Conservation (phyloP, 1,139 yeast species). For the Scheffersomyces parashehatae region DNA sequence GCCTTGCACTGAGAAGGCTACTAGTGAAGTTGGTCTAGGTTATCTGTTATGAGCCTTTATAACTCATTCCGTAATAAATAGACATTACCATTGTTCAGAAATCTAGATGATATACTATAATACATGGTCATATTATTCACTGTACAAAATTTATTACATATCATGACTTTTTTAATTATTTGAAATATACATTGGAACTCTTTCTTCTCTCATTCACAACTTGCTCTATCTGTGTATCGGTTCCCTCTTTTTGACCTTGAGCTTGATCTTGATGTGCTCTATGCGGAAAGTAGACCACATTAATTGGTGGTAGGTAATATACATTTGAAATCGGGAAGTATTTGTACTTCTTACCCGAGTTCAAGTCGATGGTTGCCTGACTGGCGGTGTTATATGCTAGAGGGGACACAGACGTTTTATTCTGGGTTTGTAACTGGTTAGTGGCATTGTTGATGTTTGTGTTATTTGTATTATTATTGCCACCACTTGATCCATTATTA, state of each 20-base stretch:
- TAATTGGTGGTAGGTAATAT: slow-evolving; percentile 60
- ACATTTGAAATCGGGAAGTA: slow-evolving; percentile 59
- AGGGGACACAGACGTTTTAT: slow-evolving; percentile 6
- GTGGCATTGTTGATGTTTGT: background rate
- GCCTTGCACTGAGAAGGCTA: too few relatives aligned
- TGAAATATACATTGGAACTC: slow-evolving; percentile 18
- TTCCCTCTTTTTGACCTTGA: slow-evolving; percentile 4
- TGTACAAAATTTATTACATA: background rate
- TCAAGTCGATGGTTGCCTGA: slow-evolving; percentile 10
- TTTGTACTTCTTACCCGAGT: slow-evolving; percentile 36
- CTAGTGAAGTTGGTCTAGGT: too few relatives aligned
- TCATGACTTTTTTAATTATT: slow-evolving; percentile 1
- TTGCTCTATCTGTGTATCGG: slow-evolving; percentile 7
- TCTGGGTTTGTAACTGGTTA: background rate
- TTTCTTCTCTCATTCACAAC: slow-evolving; percentile 12
- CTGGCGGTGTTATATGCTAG: slow-evolving; percentile 9
- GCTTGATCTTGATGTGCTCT: slow-evolving; percentile 48
- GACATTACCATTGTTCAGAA: too few relatives aligned
- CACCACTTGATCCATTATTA: too few relatives aligned
- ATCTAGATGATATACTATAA: too few relatives aligned
- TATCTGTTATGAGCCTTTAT: too few relatives aligned
- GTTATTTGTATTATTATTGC: background rate
- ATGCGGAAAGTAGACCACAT: slow-evolving; percentile 61
- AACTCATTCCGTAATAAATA: too few relatives aligned
- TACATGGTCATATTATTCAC: too few relatives aligned